Conservation (phyloP, 805 yeast genomes). For the Barnettozyma salicaria region DNA sequence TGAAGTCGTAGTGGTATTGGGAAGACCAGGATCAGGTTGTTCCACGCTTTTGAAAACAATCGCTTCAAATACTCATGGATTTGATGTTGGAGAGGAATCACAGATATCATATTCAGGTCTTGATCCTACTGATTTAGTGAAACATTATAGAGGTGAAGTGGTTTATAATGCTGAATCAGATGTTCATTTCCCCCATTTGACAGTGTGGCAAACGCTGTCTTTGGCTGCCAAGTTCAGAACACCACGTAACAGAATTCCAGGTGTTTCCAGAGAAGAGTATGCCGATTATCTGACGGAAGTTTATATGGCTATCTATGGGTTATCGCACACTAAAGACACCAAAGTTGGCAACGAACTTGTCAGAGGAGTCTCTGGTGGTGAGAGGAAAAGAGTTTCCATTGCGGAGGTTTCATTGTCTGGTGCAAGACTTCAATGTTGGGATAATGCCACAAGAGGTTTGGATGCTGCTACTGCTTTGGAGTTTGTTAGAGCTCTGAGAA, state of each 20-base stretch:
- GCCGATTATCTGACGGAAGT: constrained; percentile 50
- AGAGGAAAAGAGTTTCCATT: constrained; percentile 62
- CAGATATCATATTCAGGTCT: constrained; percentile 49
- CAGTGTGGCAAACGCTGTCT: constrained; percentile 59
- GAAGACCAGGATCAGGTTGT: constrained; percentile 79
- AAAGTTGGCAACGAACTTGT: constrained; percentile 58
- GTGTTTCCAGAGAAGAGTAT: constrained; percentile 50
- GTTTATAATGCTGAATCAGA: constrained; percentile 67
- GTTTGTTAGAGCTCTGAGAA: constrained; percentile 44
- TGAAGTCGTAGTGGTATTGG: constrained; percentile 61
- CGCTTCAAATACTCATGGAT: constrained; percentile 55
- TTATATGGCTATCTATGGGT: constrained; percentile 42
- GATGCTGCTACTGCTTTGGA: constrained; percentile 55
- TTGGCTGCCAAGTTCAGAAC: constrained; percentile 59
- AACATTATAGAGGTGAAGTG: constrained; percentile 61
- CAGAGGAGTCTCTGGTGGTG: constrained; percentile 70
- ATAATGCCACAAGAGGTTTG: constrained; percentile 55
- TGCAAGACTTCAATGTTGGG: constrained; percentile 44
- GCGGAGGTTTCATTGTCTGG: constrained; percentile 49
- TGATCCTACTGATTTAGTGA: constrained; percentile 42
- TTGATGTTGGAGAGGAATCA: constrained; percentile 41
- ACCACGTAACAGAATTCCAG: constrained; percentile 55
- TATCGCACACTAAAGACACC: constrained; percentile 49
- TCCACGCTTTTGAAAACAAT: constrained; percentile 59
- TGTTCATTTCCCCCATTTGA: constrained; percentile 59